Evolutionary conservation across 768 basidiomycete species (phyloP), one percentile per base, ranked within the genome.

Genomic region (Leccinum subgranulosum): DNA sequence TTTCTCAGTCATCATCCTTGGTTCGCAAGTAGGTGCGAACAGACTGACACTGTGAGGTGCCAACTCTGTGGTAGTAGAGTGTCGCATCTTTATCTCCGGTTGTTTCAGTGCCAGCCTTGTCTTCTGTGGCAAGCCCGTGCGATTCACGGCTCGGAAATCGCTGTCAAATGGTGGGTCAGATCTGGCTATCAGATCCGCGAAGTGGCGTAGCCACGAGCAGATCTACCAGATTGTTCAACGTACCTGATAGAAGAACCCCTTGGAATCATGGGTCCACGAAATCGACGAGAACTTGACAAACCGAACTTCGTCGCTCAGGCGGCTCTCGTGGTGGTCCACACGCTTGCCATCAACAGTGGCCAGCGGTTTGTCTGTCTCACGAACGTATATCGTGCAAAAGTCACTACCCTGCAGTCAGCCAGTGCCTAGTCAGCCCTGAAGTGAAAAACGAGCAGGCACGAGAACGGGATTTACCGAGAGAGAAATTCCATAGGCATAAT

Each of bases 181-280:
- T 55, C 43, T 31, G 12, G 28, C 4, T 49, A 27, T 48, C 29
- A 33, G 43, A 57, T 47, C 28, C 27, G 36, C 11, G 46, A 43
- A 31, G 31, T 49, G 31, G 12, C 6, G 12, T 11, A 19, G 31
- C 28, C 41, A 46, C 23, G 17, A 52, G 27, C 5, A 54, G 48
- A 21, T 34, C 45, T 33, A 23, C 3, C 23, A 3, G 28, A 46
- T 11, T 17, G 33, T 29, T 19, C 9, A 6, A 66, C 71, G 21
- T 51, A 78, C 78, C 77, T 92, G 90, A 69, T 94, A 94, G 73
- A 93, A 90, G 72, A 93, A 91, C 1, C 92, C 91, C 59, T 84
- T 85, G 54, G 84, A 86, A 71, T 92, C 89, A 55, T 84, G 82
- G 4, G 85, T 85, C 92, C 91, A 93, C 27, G 77, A 75, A 45